Conservation (phyloP, 345 rosid species). For the Linum trigynum region DNA sequence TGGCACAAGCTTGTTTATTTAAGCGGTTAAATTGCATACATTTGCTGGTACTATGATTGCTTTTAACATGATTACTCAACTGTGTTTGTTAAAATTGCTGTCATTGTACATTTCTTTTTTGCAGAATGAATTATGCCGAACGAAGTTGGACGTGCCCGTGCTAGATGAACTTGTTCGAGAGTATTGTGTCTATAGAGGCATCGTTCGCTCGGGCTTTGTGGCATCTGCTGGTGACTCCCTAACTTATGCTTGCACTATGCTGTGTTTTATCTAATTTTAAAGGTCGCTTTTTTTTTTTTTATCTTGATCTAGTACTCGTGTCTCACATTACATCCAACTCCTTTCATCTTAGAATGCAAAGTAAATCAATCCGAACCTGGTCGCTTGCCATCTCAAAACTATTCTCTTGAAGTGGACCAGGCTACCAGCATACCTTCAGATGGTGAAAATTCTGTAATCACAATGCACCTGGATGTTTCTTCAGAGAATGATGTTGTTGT, state of each 20-base stretch:
- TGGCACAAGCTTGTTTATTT: not conserved
- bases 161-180: constrained; percentile 82
- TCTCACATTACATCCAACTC: not conserved
- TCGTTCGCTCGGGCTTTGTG: constrained; percentile 42
- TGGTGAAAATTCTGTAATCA: constrained; percentile 39
- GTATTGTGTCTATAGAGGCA: constrained; percentile 90
- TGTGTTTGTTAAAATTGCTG: constrained; percentile 3
- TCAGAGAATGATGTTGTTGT: constrained; percentile 37
- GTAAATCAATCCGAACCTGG: constrained; percentile 34
- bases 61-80: not conserved
- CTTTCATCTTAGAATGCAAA: constrained; percentile 32
- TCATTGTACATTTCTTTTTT: constrained; percentile 10
- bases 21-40: not conserved
- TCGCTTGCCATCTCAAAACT: constrained; percentile 34
- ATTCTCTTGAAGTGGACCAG: constrained; percentile 46
- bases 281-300: constrained; percentile 1
- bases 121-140: constrained; percentile 95
- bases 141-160: constrained; percentile 58
- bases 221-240: constrained; percentile 31
- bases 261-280: not conserved
- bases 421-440: constrained; percentile 40
- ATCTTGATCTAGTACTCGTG: constrained; percentile 7
- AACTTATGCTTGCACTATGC: constrained; percentile 5
- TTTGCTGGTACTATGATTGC: not conserved
- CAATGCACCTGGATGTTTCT: constrained; percentile 29